Evolutionary conservation across 2,329 filamentous ascomycete genomes (phyloP), one percentile per base, ranked within the genome.

Genomic region (Monosporascus sp.): DNA sequence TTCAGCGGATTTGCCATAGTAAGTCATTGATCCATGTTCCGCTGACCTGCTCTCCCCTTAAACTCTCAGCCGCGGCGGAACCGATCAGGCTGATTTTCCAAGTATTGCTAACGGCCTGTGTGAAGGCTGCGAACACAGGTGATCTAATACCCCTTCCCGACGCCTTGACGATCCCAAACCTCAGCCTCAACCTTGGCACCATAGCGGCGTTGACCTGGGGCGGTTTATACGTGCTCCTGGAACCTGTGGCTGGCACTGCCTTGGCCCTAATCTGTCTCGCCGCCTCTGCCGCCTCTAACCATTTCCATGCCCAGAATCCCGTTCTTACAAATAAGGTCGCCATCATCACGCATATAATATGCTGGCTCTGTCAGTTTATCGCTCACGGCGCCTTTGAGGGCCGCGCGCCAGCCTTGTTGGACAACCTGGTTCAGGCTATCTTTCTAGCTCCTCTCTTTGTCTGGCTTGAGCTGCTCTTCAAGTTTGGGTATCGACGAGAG

Each of bases 381-480:
- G 94, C 94, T 27, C 94, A 99, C 66, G 92, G 91, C 38, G 83
- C 81, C 49, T 97, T 90, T 62, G 94, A 97, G 72, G 84, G 89
- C 20, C 84, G 93, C 50, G 90, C 92, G 3, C 94, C 93, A 7
- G 93, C 92, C 5, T 74, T 97, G 58, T 75, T 97, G 47, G 92
- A 97, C 72, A 97, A 97, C 65, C 73, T 97, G 42, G 79, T 95
- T 47, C 94, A 97, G 72, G 92, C 94, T 27, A 71, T 97, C 58
- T 93, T 97, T 65, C 79, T 97, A 24, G 94, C 94, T 0, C 94
- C 94, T 8, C 87, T 99, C 65, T 99, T 97, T 63, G 93, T 97
- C 54, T 99, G 94, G 89, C 87, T 99, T 63, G 92, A 97, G 74
- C 74, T 95, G 24, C 79, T 99, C 25, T 99, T 99, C 76, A 84